A percentile compares a stretch with the other conserved stretches of the same genome.
Evolutionary conservation across 2,329 filamentous ascomycete genomes (phyloP).

Genomic region (Plectosphaerella plurivora): DNA sequence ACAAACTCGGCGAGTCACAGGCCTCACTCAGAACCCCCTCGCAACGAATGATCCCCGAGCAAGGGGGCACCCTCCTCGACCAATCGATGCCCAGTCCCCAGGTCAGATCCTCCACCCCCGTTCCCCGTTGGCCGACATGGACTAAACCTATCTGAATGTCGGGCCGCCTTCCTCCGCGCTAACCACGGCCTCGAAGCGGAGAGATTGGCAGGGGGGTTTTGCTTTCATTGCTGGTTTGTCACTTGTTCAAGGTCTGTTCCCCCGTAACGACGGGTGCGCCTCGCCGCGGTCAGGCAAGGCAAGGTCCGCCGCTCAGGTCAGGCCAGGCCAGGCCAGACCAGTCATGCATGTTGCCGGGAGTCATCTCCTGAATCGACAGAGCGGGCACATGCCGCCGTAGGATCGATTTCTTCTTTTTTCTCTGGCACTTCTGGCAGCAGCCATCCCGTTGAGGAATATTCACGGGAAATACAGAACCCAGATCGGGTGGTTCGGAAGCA

Average conservation of each 20-base stretch:
- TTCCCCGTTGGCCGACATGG: neutral
- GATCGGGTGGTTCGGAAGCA: no score
- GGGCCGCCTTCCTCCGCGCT: conserved; percentile 15
- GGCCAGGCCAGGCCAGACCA: neutral
- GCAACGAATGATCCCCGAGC: neutral
- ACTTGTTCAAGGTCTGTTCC: neutral
- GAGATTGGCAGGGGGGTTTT: neutral
- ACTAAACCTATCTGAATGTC: conserved; percentile 13
- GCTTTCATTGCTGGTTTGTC: no score
- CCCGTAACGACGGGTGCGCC: neutral
- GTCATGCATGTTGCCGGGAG: neutral
- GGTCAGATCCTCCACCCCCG: no score
- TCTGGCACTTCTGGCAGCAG: no score
- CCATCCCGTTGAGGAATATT: no score
- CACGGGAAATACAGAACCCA: no score
- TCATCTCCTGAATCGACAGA: no score
- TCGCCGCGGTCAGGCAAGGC: neutral
- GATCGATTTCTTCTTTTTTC: no score
- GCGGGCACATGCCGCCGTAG: no score
- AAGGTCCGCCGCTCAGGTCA: neutral
- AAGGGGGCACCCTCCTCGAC: neutral
- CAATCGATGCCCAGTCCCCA: neutral
- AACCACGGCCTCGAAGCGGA: conserved; percentile 7
- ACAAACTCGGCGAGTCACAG: neutral
- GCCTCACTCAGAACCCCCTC: no score